Evolutionary conservation across 176 grass and related monocot species (phyloP), one percentile per base, ranked within the genome.

Genomic region (Pontederia crassipes): DNA sequence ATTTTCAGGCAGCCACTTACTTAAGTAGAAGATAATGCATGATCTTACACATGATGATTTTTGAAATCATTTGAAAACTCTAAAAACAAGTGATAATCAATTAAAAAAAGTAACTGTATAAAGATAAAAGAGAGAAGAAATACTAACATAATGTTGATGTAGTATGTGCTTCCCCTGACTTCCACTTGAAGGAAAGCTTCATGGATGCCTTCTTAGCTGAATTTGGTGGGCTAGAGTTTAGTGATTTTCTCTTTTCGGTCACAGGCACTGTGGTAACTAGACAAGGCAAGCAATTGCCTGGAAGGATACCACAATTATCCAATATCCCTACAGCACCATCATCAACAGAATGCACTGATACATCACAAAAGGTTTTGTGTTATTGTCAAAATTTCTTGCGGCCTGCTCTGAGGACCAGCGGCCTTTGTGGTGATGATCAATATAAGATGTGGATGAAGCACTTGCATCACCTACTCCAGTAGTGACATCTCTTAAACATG

Each of bases 161-260:
- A 52, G 82, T 35, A 78, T 92, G 85, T 17, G 75, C 74, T 81
- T 98, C 94, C 27, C 81, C 84, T 8, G 84, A 70, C 70, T 89
- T 98, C 67, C 79, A 76, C 74, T 92, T 98, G 72, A 98, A 98
- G 10, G 94, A 86, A 54, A 98, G 77, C 76, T 83, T 92, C 74
- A 98, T 61, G 28, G 88, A 79, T 52, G 87, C 81, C 70, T 92
- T 83, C 77, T 82, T 91, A 64, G 79, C 83, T 16, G 83, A 87
- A 58, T 85, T 85, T 50, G 82, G 79, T 1, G 86, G 82, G 48
- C 90, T 95, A 1, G 80, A 74, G 64, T 75, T 79, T 49, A 90
- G 61, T 13, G 63, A 18, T 16, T 74, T 92, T 72, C 80, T 98
- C 82, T 98, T 92, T 61, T 98, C 94, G 0, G 79, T 79, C 10